These are phyloP conservation scores for Crucibulum laeve DNA, from an alignment of 768 basidiomycete species.

Conservation along the genomic window DNA sequence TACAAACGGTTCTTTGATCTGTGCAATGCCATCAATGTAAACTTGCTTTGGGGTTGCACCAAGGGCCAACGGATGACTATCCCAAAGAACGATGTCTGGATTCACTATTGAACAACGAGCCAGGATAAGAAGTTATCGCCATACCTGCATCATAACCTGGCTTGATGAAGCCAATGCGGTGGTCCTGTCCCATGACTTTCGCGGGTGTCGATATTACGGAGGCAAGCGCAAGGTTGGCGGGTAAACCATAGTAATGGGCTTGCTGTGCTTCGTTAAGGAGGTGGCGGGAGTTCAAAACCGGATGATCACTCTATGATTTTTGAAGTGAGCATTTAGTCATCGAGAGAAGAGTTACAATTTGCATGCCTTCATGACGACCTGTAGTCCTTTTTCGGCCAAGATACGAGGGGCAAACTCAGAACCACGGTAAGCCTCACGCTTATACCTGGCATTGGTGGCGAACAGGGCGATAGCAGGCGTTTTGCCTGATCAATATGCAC, in stretches of 20 bases:
- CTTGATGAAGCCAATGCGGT: constrained; percentile 69
- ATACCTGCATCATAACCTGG: constrained; percentile 67
- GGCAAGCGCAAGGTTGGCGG: constrained; percentile 59
- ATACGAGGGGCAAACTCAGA: constrained; percentile 75
- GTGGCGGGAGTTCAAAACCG: constrained; percentile 61
- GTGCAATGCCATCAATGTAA: constrained; percentile 81
- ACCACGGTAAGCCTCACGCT: constrained; percentile 76
- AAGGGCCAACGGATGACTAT: constrained; percentile 71
- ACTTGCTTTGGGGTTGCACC: constrained; percentile 80
- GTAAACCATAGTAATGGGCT: constrained; percentile 69
- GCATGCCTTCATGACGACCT: constrained; percentile 68
- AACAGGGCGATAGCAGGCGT: constrained; percentile 76
- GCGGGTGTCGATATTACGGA: constrained; percentile 74
- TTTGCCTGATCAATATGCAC: constrained; percentile 31
- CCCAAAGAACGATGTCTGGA: constrained; percentile 68
- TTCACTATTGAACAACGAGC: not conserved
- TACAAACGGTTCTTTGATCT: constrained; percentile 44
- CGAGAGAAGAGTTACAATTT: not conserved
- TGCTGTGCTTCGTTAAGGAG: constrained; percentile 76
- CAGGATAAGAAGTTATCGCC: constrained; percentile 2
- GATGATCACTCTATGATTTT: constrained; percentile 53
- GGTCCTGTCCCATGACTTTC: constrained; percentile 62
- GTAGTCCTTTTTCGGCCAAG: constrained; percentile 63
- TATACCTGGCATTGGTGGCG: constrained; percentile 51
- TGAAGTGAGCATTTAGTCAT: not conserved